These are phyloP conservation scores for Globisporangium emineosum DNA, from an alignment of 352 stramenopile genomes.

Conservation along the genomic window DNA sequence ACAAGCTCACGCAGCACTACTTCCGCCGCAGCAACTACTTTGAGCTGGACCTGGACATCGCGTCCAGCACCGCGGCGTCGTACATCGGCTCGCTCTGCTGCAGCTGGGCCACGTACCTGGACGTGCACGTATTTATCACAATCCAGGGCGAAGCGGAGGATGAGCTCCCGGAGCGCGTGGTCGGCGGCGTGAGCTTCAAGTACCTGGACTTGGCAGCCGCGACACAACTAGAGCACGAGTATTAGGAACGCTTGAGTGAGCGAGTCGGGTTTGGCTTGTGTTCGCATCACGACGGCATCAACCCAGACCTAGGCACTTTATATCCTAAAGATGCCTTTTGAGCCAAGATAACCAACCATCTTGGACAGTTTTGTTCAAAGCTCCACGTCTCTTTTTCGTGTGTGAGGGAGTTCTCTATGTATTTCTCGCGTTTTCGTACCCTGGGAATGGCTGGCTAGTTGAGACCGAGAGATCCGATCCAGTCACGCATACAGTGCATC, in stretches of 20 bases:
- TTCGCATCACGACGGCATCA: not conserved
- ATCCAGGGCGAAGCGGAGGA: slow-evolving; percentile 65
- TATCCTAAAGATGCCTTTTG: not conserved
- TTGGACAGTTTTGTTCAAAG: slow-evolving; percentile 7
- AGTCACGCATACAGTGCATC: not conserved
- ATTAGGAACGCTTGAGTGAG: not conserved
- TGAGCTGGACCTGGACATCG: slow-evolving; percentile 85
- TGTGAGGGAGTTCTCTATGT: not conserved
- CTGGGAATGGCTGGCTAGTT: not conserved
- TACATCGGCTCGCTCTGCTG: slow-evolving; percentile 82
- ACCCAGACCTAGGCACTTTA: not conserved
- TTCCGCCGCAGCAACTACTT: slow-evolving; percentile 79
- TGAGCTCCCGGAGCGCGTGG: slow-evolving; percentile 73
- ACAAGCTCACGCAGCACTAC: slow-evolving; percentile 87
- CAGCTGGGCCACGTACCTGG: slow-evolving; percentile 66
- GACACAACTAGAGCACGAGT: slow-evolving; percentile 28
- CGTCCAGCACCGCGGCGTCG: slow-evolving; percentile 66
- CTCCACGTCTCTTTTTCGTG: not conserved
- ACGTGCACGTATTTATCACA: slow-evolving; percentile 80
- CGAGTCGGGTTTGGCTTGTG: not conserved
- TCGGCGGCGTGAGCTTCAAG: slow-evolving; percentile 55
- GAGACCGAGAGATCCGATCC: not conserved
- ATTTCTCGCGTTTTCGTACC: not conserved
- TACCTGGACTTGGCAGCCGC: slow-evolving; percentile 61
- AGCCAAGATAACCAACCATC: not conserved